Evolutionary conservation across 371 early-diverging fungal species (phyloP), one percentile per base, ranked within the genome.

Genomic region (Mortierella sp.): DNA sequence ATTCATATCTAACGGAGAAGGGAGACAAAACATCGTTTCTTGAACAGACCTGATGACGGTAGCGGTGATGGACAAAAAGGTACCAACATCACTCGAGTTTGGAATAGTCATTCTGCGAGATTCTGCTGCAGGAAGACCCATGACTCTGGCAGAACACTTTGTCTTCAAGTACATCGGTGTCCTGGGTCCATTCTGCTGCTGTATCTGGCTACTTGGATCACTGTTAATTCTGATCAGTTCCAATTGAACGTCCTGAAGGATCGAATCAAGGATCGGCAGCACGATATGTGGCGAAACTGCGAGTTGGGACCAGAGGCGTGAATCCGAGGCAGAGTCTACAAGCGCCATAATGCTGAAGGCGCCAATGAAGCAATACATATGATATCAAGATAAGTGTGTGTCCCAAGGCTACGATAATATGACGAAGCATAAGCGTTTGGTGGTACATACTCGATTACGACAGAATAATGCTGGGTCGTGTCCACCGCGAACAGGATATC

Each of bases 51-150:
- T 72, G 14, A 87, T 83, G 9, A 90, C 92, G 6, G 92, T 92
- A 6, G 92, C 93, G 1, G 86, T 75, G 8, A 92, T 58, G 6
- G 83, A 79, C 21, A 93, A 46, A 56, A 93, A 80, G 17, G 73
- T 72, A 3, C 92, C 92, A 14, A 84, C 79, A 53, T 92, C 87
- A 3, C 54, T 65, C 7, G 85, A 84, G 4, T 81, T 83, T 2
- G 93, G 93, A 7, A 92, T 79, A 8, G 81, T 78, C 26, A 75
- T 84, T 23, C 84, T 70, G 23, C 57, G 48, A n/a, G 64, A 70
- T 41, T 76, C 78, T 21, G 58, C 64, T 19, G 64, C 78, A 21
- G 78, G 78, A 15, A 76, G 37, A n/a, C 64, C 78, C 55, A 60
- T 70, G 21, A 76, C 44, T 28, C 78, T 41, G 1, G 64, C 78